phyloP scores from a whole-genome alignment of 2,329 filamentous ascomycete species.

The Aspergillus fumigatus region DNA sequence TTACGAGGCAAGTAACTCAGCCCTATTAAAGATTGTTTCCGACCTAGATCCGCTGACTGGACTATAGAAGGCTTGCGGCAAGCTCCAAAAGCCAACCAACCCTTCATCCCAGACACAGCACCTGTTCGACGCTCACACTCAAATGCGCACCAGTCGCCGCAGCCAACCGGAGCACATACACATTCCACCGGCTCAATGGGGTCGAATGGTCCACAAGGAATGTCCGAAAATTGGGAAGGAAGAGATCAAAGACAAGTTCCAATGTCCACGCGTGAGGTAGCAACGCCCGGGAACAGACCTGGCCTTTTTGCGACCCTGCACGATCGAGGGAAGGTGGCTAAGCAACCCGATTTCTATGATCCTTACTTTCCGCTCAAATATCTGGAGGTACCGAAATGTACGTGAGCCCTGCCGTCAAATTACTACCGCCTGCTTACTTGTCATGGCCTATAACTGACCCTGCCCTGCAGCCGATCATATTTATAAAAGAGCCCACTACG shows the following conservation, averaged over 20 bases:
- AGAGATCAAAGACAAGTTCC: slow-evolving; percentile 33
- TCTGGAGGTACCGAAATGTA: slow-evolving; percentile 35
- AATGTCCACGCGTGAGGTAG: slow-evolving; percentile 38
- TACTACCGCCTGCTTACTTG: not conserved
- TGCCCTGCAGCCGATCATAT: slow-evolving; percentile 54
- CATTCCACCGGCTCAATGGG: slow-evolving; percentile 28
- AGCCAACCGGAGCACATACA: slow-evolving; percentile 23
- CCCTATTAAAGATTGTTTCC: not conserved
- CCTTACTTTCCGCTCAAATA: slow-evolving; percentile 34
- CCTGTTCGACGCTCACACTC: slow-evolving; percentile 31
- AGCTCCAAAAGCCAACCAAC: slow-evolving; percentile 36
- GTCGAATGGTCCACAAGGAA: slow-evolving; percentile 25
- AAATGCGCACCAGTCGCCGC: slow-evolving; percentile 30
- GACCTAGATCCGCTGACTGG: slow-evolving; percentile 10
- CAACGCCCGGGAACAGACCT: slow-evolving; percentile 41
- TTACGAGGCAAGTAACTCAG: slow-evolving; percentile 20
- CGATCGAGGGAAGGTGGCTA: slow-evolving; percentile 25
- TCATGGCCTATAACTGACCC: slow-evolving; percentile 8
- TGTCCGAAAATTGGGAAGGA: slow-evolving; percentile 35
- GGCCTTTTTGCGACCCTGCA: slow-evolving; percentile 28
- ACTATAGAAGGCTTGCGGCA: slow-evolving; percentile 36
- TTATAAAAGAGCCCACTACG: slow-evolving; percentile 80
- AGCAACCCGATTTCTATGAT: slow-evolving; percentile 36
- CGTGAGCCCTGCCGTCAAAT: slow-evolving; percentile 8
- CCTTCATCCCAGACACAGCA: slow-evolving; percentile 37